phyloP scores from a whole-genome alignment of 345 rosid genomes.

The Chamaenerion angustifolium region DNA sequence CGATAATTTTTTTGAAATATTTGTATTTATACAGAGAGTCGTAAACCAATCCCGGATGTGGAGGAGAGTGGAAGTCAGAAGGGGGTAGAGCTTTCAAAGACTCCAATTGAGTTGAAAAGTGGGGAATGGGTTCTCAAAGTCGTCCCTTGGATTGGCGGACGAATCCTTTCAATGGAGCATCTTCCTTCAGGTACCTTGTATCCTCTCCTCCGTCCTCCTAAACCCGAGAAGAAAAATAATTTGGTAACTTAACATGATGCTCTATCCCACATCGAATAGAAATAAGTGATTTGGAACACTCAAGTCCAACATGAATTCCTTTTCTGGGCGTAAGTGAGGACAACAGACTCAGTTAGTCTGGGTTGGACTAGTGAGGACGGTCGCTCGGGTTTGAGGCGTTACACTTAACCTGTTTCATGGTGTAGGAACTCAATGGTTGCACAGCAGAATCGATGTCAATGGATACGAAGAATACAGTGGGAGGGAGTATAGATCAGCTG shows the following conservation, averaged over 20 bases:
- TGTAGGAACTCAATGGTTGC: constrained; percentile 78
- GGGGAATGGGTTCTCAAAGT: constrained; percentile 61
- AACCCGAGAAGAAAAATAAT: background rate
- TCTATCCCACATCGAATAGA: too few species aligned
- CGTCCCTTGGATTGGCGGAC: constrained; percentile 93
- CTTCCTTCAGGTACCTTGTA: constrained; percentile 61
- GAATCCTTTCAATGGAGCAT: constrained; percentile 85
- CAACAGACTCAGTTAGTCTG: too few species aligned
- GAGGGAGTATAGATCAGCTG: constrained; percentile 75
- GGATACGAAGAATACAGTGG: constrained; percentile 92
- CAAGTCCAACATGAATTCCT: too few species aligned
- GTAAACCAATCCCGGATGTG: constrained; percentile 41
- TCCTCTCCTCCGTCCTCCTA: background rate
- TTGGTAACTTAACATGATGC: background rate
- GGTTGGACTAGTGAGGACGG: too few species aligned
- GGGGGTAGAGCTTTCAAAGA: constrained; percentile 51
- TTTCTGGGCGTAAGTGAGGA: too few species aligned
- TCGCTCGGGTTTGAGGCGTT: too few species aligned
- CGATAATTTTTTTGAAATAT: background rate
- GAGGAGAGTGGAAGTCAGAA: constrained; percentile 40
- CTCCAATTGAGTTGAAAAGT: constrained; percentile 50
- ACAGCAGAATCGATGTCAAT: constrained; percentile 58
- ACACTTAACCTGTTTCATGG: too few species aligned
- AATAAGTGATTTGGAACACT: too few species aligned
- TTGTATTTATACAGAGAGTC: constrained; percentile 32